A percentile compares a stretch with the other conserved stretches of the same genome.
Conservation (phyloP, 2,329 filamentous ascomycete species). For the Cladorrhinum sp. region DNA sequence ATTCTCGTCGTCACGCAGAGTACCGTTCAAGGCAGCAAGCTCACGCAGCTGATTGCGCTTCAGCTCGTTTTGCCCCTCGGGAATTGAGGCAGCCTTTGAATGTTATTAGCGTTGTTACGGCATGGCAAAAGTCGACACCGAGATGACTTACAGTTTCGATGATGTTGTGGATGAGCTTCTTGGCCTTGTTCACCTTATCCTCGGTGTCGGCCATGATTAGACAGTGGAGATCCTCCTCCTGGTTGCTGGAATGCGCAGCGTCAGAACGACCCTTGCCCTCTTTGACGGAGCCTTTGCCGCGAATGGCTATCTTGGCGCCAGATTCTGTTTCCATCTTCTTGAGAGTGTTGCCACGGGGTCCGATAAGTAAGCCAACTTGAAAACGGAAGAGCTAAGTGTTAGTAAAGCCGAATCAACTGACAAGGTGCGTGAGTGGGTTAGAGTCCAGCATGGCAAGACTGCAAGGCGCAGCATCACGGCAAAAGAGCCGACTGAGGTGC, state of each 20-base stretch:
- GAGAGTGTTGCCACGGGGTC: slow-evolving; percentile 97
- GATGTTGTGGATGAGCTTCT: slow-evolving; percentile 96
- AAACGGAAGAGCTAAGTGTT: slow-evolving; percentile 83
- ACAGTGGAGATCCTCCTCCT: slow-evolving; percentile 98
- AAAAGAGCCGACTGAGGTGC: slow-evolving; percentile 34
- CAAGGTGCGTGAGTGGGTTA: slow-evolving; percentile 36
- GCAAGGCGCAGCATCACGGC: slow-evolving; percentile 30
- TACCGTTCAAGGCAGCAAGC: slow-evolving; percentile 96
- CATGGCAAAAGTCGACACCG: neutral
- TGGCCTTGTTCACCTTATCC: slow-evolving; percentile 99
- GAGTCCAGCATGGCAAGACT: slow-evolving; percentile 33
- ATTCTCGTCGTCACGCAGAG: slow-evolving; percentile 97
- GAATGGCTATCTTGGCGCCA: slow-evolving; percentile 96
- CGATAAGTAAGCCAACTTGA: slow-evolving; percentile 99
- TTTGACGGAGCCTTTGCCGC: slow-evolving; percentile 98
- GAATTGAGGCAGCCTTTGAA: slow-evolving; percentile 86
- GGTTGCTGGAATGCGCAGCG: slow-evolving; percentile 98
- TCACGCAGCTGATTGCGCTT: slow-evolving; percentile 98
- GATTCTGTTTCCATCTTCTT: slow-evolving; percentile 99
- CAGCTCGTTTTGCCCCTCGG: slow-evolving; percentile 96
- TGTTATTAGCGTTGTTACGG: slow-evolving; percentile 25
- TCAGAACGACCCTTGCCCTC: slow-evolving; percentile 99
- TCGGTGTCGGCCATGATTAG: slow-evolving; percentile 99
- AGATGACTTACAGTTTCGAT: slow-evolving; percentile 82
- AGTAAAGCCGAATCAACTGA: slow-evolving; percentile 56